Percentiles rank a stretch among this genome's conserved stretches.
Conservation (phyloP, 805 yeast species). For the Nakazawaea ishiwadae region DNA sequence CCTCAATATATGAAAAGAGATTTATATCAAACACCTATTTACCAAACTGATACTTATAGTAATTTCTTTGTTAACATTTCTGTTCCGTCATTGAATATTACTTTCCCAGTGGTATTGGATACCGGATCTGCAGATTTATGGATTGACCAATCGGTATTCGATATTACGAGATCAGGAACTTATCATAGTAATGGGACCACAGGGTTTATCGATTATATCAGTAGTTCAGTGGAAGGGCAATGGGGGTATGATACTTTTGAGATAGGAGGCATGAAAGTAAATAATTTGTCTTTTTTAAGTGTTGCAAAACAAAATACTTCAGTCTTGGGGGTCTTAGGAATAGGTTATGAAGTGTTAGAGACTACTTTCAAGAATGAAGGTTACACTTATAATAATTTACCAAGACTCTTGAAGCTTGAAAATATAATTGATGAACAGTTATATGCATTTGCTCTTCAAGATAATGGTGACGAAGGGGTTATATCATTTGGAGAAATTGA, state of each 20-base stretch:
- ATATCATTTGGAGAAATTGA: neutral
- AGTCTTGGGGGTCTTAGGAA: neutral
- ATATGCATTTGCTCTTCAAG: neutral
- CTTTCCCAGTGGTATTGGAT: neutral
- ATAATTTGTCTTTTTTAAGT: neutral
- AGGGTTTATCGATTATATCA: neutral
- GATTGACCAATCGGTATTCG: neutral
- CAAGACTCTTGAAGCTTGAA: neutral
- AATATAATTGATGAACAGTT: neutral
- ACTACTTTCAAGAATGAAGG: neutral
- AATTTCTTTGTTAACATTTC: neutral
- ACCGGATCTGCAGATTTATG: neutral
- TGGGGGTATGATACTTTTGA: neutral
- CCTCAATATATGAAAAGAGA: no score
- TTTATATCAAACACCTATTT: no score
- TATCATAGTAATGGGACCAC: neutral
- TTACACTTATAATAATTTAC: neutral
- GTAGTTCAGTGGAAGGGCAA: neutral
- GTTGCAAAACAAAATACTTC: neutral
- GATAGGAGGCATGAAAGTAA: neutral
- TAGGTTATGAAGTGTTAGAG: neutral
- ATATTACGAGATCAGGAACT: neutral
- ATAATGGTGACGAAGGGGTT: neutral
- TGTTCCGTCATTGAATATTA: constrained; percentile 1
- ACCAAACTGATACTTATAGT: no score